Percentiles rank a stretch among this genome's conserved stretches.
phyloP scores from a whole-genome alignment of 441 rosid species.

The Manihot esculenta region DNA sequence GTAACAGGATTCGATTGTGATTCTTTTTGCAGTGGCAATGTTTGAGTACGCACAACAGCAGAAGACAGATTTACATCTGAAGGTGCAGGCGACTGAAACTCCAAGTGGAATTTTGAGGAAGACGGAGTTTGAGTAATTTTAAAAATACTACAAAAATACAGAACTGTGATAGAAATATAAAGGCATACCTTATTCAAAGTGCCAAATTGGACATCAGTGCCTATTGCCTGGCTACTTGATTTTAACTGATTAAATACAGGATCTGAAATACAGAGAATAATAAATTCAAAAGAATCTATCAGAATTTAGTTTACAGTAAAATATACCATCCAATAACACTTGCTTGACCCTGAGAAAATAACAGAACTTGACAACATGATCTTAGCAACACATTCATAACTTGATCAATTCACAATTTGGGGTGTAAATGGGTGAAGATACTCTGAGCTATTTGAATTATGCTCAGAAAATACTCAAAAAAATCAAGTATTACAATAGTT shows the following conservation, averaged over 20 bases:
- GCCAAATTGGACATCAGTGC: constrained; percentile 47
- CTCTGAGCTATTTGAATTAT: no score
- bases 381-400: background rate
- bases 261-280: constrained; percentile 33
- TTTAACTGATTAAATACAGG: constrained; percentile 53
- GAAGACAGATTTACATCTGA: constrained; percentile 40
- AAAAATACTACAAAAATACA: constrained; percentile 12
- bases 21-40: constrained; percentile 39
- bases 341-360: background rate
- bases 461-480: no score
- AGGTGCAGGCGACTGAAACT: constrained; percentile 39
- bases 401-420: background rate
- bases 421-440: background rate
- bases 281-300: constrained; percentile 2
- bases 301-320: background rate
- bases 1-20: constrained; percentile 40
- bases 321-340: background rate
- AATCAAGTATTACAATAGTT: no score
- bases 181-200: constrained; percentile 44
- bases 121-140: constrained; percentile 21
- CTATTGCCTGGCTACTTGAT: constrained; percentile 43
- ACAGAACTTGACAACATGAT: background rate
- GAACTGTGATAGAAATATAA: constrained; percentile 1
- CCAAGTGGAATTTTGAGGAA: background rate
- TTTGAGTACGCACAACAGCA: constrained; percentile 38